Evolutionary conservation across 768 basidiomycete genomes (phyloP), one percentile per base, ranked within the genome.

Genomic region (Psilocybe cubensis): DNA sequence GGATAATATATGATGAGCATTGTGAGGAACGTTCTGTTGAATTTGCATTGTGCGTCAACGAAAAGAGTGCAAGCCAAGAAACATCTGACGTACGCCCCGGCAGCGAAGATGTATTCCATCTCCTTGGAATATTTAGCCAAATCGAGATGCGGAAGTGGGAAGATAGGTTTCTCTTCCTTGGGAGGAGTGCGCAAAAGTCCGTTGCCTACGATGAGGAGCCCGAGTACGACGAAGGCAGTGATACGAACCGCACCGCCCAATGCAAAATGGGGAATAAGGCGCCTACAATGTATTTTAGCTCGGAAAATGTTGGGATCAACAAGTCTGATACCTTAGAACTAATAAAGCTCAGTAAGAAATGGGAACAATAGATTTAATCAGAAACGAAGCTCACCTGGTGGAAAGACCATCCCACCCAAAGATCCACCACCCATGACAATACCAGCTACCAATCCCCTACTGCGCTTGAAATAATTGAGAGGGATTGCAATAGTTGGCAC

Each of bases 401-500:
- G 75, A 51, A 74, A 74, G 14, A 74, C 54, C 28, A 73, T 64
- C 4, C 71, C 74, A 18, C 76, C 76, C 18, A 73, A 62, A 4
- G 70, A 68, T 6, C 82, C 85, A 9, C 82, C 81, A 12, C 82
- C 80, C 58, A 77, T 65, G 44, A 71, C 68, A 25, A 76, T 64
- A 9, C 75, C 74, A 20, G 71, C 67, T 21, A 73, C 71, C n/a
- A 83, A 66, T 2, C 74, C 73, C 28, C 72, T 71, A 35, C 70
- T 66, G 49, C 66, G 72, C 38, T 70, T 73, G 70, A 82, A 85
- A 58, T 79, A 76, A 44, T 80, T 78, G 7, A 77, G 64, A 24
- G 77, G 68, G n/a, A 82, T 70, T 8, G 74, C 71, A 4, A 79
- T 68, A 4, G 81, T 76, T 0, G 84, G 85, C 7, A 83, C 65